A percentile compares a stretch with the other conserved stretches of the same genome.
These are phyloP conservation scores for Hirschioporus abietinus DNA, from an alignment of 768 basidiomycete species.

Conservation along the genomic window DNA sequence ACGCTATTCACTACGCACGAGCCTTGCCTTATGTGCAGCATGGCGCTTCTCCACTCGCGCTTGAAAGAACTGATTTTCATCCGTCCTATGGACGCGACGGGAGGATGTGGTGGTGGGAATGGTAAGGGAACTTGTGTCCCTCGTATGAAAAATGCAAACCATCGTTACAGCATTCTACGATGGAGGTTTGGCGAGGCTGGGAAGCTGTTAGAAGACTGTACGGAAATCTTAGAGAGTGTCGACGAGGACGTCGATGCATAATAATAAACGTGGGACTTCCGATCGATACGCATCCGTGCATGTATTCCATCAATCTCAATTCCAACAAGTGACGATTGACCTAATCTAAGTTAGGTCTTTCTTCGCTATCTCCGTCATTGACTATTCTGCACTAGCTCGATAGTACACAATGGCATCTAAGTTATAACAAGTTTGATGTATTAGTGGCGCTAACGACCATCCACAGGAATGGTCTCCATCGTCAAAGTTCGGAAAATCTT, in stretches of 20 bases:
- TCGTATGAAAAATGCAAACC: constrained; percentile 81
- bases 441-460: neutral
- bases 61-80: constrained; percentile 82
- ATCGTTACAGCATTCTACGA: constrained; percentile 68
- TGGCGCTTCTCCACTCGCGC: constrained; percentile 94
- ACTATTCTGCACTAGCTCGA: neutral
- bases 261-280: constrained; percentile 8
- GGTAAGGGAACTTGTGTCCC: constrained; percentile 57
- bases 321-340: neutral
- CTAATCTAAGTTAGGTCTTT: neutral
- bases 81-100: constrained; percentile 66
- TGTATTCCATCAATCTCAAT: neutral
- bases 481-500: neutral
- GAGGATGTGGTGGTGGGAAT: constrained; percentile 69
- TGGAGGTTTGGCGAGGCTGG: constrained; percentile 43
- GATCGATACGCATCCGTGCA: neutral
- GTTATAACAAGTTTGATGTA: neutral
- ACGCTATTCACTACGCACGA: constrained; percentile 92
- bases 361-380: neutral
- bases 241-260: constrained; percentile 25
- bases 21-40: constrained; percentile 96
- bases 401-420: neutral
- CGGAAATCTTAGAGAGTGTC: constrained; percentile 10
- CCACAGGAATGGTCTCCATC: neutral
- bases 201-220: constrained; percentile 10